Percentiles rank a stretch among this genome's conserved stretches.
Evolutionary conservation across 2,329 filamentous ascomycete genomes (phyloP).

Genomic region (Neophaeococcomyces aloes): DNA sequence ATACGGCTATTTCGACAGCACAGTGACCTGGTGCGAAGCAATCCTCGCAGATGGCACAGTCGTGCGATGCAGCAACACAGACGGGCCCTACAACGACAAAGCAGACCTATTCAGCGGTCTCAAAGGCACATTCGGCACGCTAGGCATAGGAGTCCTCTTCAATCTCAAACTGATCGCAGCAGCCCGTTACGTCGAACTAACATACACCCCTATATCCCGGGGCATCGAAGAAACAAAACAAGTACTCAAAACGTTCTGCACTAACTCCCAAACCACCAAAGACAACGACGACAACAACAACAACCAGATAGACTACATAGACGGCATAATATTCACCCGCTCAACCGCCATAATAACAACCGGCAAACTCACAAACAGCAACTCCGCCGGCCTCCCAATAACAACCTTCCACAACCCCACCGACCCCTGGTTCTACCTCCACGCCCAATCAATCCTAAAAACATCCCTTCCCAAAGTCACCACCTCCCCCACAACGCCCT

Average conservation of each 20-base stretch:
- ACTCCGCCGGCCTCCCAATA: conserved; percentile 2
- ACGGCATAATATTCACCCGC: conserved; percentile 40
- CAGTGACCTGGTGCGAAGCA: conserved; percentile 53
- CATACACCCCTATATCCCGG: conserved; percentile 33
- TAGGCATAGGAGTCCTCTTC: conserved; percentile 54
- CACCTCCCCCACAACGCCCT: too few species aligned
- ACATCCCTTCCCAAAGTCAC: neutral
- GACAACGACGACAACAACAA: too few species aligned
- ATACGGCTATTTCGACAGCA: conserved; percentile 55
- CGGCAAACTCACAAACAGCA: conserved; percentile 46
- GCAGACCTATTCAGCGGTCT: conserved; percentile 55
- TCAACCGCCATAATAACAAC: conserved; percentile 48
- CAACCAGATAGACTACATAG: conserved; percentile 35
- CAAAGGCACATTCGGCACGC: conserved; percentile 54
- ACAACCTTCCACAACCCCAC: conserved; percentile 21
- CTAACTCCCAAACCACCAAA: conserved; percentile 23
- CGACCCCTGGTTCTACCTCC: conserved; percentile 44
- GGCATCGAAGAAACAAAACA: conserved; percentile 28
- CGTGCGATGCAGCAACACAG: conserved; percentile 44
- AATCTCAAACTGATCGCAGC: conserved; percentile 39
- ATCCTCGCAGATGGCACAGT: conserved; percentile 52
- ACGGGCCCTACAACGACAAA: too few species aligned
- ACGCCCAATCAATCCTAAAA: conserved; percentile 21
- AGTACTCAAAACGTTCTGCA: conserved; percentile 32
- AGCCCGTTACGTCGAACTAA: conserved; percentile 39